Percentiles rank a stretch among this genome's conserved stretches.
Evolutionary conservation across 2,329 filamentous ascomycete genomes (phyloP).

Genomic region (Claviceps paspali): DNA sequence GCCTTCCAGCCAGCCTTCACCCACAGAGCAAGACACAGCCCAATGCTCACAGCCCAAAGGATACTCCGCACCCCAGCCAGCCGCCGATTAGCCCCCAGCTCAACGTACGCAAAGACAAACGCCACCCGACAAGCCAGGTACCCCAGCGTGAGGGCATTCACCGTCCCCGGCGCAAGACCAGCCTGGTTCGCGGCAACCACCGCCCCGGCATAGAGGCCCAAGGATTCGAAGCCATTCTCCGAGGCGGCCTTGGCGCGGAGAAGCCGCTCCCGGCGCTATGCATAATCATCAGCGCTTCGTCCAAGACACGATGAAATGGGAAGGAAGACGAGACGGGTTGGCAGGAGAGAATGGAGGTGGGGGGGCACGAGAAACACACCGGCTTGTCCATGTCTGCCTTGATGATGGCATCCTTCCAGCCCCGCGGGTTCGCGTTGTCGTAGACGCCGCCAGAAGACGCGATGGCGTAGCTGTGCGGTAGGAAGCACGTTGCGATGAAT

Average conservation of each 20-base stretch:
- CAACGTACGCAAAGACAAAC: constrained; percentile 29
- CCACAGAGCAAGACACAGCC: constrained; percentile 21
- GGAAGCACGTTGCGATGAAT: constrained; percentile 17
- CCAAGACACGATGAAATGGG: too few relatives aligned
- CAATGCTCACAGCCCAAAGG: constrained; percentile 21
- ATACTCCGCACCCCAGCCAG: constrained; percentile 22
- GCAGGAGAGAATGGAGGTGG: neutral
- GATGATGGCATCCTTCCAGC: constrained; percentile 15
- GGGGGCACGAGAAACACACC: constrained; percentile 8
- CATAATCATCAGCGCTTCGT: too few relatives aligned
- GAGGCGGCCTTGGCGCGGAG: constrained; percentile 36
- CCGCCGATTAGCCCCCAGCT: constrained; percentile 24
- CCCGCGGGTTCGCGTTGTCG: constrained; percentile 25
- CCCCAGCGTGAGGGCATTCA: constrained; percentile 24
- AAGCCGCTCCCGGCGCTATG: constrained; percentile 35
- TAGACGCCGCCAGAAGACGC: constrained; percentile 17
- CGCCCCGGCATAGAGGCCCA: constrained; percentile 26
- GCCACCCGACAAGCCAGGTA: constrained; percentile 24
- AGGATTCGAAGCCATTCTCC: constrained; percentile 28
- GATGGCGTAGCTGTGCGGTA: constrained; percentile 21
- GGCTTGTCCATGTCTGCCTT: constrained; percentile 18
- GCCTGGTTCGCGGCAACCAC: constrained; percentile 32
- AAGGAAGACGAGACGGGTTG: neutral
- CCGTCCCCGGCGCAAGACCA: constrained; percentile 18
- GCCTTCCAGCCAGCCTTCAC: constrained; percentile 22